phyloP scores from a whole-genome alignment of 2,329 filamentous ascomycete genomes.

The Orbilia blumenaviensis region DNA sequence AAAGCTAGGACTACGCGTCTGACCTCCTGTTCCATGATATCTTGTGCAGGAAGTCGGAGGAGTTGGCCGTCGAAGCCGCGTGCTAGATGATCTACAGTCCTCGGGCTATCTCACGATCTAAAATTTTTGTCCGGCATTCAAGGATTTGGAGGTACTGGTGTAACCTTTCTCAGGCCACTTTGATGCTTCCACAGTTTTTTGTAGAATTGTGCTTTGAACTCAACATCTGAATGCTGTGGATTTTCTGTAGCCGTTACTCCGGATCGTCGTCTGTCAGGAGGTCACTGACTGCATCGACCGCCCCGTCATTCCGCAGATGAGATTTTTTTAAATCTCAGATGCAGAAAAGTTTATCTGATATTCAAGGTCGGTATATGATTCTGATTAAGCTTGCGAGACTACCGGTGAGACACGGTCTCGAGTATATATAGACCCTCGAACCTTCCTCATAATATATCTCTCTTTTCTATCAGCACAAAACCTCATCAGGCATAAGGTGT shows the following conservation, averaged over 20 bases:
- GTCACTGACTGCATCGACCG: not conserved
- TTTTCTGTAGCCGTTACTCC: slow-evolving; percentile 16
- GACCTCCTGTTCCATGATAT: slow-evolving; percentile 9
- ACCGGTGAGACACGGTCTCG: not conserved
- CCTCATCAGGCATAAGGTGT: slow-evolving; percentile 39
- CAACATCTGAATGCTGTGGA: not conserved
- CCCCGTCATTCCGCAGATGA: slow-evolving; percentile 32
- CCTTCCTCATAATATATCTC: not conserved
- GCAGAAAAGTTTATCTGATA: slow-evolving; percentile 17
- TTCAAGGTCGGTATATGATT: not conserved
- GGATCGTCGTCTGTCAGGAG: slow-evolving; percentile 33
- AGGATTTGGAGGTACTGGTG: not conserved
- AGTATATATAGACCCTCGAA: slow-evolving; percentile 14
- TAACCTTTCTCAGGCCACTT: not conserved
- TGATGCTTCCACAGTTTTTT: not conserved
- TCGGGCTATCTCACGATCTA: slow-evolving; percentile 5
- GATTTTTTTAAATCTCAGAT: slow-evolving; percentile 6
- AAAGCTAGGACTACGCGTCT: slow-evolving; percentile 17
- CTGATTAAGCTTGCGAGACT: not conserved
- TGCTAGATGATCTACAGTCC: slow-evolving; percentile 31
- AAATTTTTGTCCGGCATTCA: not conserved
- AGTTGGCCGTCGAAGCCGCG: slow-evolving; percentile 45
- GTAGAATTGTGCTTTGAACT: not conserved
- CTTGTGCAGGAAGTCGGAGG: slow-evolving; percentile 12
- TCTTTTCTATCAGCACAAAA: slow-evolving; percentile 19